These are phyloP conservation scores for Panicum miliaceum DNA, from an alignment of 176 grass and related monocot species.

Conservation along the genomic window DNA sequence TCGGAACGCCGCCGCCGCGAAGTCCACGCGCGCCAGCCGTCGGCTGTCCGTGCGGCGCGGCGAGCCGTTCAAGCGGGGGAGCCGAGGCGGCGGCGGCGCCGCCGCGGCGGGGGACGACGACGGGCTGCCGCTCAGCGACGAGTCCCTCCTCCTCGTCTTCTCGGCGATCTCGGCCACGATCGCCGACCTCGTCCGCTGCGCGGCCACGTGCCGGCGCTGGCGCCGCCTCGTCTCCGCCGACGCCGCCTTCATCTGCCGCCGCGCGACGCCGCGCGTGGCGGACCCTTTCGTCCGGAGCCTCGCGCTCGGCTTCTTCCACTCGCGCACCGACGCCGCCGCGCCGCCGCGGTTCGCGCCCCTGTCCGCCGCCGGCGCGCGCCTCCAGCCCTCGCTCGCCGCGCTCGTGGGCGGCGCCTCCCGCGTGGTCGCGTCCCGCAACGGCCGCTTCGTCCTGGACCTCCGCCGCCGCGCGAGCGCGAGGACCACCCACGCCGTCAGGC, in stretches of 20 bases:
- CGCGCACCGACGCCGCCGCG: not conserved
- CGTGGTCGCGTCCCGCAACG: conserved; percentile 43
- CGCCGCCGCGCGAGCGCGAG: not conserved
- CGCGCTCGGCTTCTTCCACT: conserved; percentile 21
- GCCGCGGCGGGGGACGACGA: conserved; percentile 1
- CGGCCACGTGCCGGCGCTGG: conserved; percentile 21
- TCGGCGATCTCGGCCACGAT: not conserved
- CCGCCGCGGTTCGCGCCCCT: conserved; percentile 21
- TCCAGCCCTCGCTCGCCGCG: not conserved
- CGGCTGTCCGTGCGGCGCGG: not conserved
- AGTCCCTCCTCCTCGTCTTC: conserved; percentile 30
- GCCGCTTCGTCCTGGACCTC: conserved; percentile 37
- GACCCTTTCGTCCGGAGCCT: conserved; percentile 25
- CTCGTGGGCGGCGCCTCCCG: not conserved
- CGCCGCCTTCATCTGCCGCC: conserved; percentile 33
- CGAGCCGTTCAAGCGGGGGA: not conserved
- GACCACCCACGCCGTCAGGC: not conserved
- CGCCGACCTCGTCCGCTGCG: conserved; percentile 38
- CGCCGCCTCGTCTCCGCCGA: conserved; percentile 46
- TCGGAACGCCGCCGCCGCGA: not conserved
- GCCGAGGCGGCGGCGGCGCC: not conserved
- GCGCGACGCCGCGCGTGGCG: not conserved
- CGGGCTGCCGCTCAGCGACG: conserved; percentile 12
- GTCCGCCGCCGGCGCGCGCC: not conserved
- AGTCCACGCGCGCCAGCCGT: not conserved